A percentile compares a stretch with the other conserved stretches of the same genome.
Conservation (phyloP, 768 basidiomycete genomes). For the Chalciporus piperatus region DNA sequence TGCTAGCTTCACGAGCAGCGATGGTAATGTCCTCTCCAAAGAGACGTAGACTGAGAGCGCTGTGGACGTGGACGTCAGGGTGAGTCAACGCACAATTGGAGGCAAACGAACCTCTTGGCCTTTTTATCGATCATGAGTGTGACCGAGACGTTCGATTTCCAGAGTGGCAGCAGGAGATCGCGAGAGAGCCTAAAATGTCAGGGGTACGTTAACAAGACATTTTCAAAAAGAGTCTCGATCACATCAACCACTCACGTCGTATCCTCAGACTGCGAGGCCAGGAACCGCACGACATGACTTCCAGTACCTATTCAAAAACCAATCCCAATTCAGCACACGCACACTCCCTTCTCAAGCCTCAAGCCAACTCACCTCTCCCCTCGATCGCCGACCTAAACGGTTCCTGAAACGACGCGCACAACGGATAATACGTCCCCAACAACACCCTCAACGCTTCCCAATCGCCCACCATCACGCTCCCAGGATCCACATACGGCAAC, state of each 20-base stretch:
- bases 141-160: conserved; percentile 88
- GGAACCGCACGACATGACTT: conserved; percentile 71
- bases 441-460: conserved; percentile 59
- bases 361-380: conserved; percentile 43
- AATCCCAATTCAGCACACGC: background rate
- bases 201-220: too few relatives aligned
- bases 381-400: conserved; percentile 56
- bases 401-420: conserved; percentile 60
- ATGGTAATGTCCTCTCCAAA: conserved; percentile 78
- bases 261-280: conserved; percentile 49
- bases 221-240: too few relatives aligned
- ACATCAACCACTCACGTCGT: conserved; percentile 45
- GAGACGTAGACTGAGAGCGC: conserved; percentile 82
- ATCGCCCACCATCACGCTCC: conserved; percentile 57
- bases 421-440: conserved; percentile 77
- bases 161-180: conserved; percentile 87
- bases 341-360: conserved; percentile 46
- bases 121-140: conserved; percentile 96
- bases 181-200: conserved; percentile 54
- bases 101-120: conserved; percentile 71
- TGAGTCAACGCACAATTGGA: background rate
- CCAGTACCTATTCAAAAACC: conserved; percentile 48
- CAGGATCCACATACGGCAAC: conserved; percentile 73
- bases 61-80: conserved; percentile 28
- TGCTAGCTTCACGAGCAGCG: conserved; percentile 38